Percentiles rank a stretch among this genome's conserved stretches.
phyloP scores from a whole-genome alignment of 768 basidiomycete species.

The Tricholoma bakamatsutake region DNA sequence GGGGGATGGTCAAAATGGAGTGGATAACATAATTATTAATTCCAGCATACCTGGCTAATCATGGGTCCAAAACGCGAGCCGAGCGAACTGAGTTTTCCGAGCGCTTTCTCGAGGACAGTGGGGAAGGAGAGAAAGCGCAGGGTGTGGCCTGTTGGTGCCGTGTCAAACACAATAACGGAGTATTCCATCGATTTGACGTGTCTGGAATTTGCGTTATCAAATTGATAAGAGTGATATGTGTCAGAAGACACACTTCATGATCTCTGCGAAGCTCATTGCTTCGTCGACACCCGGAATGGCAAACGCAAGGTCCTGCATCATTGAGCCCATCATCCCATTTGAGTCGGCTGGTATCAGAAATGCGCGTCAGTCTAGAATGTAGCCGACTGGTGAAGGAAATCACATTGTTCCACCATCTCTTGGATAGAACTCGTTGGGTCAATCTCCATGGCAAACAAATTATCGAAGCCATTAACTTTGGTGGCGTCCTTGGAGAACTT shows the following conservation, averaged over 20 bases:
- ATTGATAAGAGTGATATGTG: neutral
- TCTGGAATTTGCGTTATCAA: constrained; percentile 34
- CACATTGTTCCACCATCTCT: constrained; percentile 98
- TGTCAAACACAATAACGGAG: constrained; percentile 99
- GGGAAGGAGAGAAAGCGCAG: constrained; percentile 99
- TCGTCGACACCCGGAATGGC: constrained; percentile 99
- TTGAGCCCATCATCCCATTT: constrained; percentile 94
- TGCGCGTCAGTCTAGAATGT: neutral
- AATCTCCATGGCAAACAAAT: constrained; percentile 98
- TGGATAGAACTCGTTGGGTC: constrained; percentile 97
- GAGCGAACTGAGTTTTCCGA: constrained; percentile 91
- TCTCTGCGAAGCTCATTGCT: constrained; percentile 99
- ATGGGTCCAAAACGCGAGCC: constrained; percentile 95
- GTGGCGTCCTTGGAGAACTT: constrained; percentile 99
- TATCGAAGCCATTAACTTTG: constrained; percentile 94
- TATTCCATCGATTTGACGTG: constrained; percentile 99
- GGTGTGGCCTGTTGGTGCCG: constrained; percentile 97
- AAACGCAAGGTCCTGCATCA: constrained; percentile 99
- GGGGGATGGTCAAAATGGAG: neutral
- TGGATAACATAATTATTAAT: neutral
- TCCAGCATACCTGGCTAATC: constrained; percentile 66
- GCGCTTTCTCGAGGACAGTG: constrained; percentile 92
- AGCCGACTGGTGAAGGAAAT: constrained; percentile 14
- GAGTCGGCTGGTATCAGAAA: constrained; percentile 56
- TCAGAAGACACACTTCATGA: constrained; percentile 81